Conservation (phyloP, 2,329 filamentous ascomycete species). For the Fusarium duplospermum region DNA sequence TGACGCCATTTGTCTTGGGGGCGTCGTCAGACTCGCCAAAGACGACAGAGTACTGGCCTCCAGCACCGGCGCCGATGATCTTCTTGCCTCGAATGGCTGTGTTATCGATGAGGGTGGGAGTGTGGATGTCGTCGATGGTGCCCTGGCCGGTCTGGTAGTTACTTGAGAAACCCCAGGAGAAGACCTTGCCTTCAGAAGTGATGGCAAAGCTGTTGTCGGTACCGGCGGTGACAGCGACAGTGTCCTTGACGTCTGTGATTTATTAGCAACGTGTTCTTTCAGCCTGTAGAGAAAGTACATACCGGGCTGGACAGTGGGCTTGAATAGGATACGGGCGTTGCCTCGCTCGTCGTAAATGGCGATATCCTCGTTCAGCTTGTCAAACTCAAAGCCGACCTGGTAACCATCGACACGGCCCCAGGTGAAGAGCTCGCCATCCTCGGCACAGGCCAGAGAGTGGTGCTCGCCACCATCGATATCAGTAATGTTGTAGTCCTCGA, state of each 20-base stretch:
- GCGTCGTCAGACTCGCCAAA: constrained; percentile 55
- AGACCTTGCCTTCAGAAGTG: constrained; percentile 76
- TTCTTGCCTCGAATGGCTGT: constrained; percentile 80
- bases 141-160: constrained; percentile 85
- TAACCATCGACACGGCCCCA: constrained; percentile 69
- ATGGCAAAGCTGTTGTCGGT: constrained; percentile 82
- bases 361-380: constrained; percentile 60
- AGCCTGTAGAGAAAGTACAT: constrained; percentile 40
- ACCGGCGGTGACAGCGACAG: constrained; percentile 68
- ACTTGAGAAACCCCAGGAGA: constrained; percentile 83
- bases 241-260: constrained; percentile 61
- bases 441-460: constrained; percentile 75
- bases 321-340: constrained; percentile 72
- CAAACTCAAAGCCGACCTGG: constrained; percentile 67
- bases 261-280: constrained; percentile 10
- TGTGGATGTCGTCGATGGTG: constrained; percentile 80
- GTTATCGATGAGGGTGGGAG: constrained; percentile 86
- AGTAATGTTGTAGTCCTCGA: constrained; percentile 72
- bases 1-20: constrained; percentile 47
- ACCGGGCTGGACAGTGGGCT: constrained; percentile 57
- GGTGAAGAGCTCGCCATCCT: constrained; percentile 66
- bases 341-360: constrained; percentile 72
- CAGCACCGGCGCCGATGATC: constrained; percentile 83
- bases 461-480: constrained; percentile 78
- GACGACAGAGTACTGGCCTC: constrained; percentile 84